Evolutionary conservation across 208 protist species (phyloP).

Genomic region (Angomonas deanei): DNA sequence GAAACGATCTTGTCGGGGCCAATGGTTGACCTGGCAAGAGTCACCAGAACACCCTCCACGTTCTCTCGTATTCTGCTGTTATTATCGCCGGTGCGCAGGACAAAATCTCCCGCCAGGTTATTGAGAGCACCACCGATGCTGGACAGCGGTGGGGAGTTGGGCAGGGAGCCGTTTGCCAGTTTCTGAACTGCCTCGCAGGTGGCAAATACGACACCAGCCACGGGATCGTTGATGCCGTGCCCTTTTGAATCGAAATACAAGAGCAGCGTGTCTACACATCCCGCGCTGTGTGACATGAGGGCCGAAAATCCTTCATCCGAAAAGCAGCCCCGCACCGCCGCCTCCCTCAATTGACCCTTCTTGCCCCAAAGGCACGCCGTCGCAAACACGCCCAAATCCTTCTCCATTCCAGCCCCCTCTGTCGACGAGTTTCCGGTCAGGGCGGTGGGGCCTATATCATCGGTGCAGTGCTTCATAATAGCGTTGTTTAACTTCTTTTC

Average conservation of each 20-base stretch:
- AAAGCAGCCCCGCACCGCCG: slow-evolving; percentile 53
- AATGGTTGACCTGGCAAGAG: slow-evolving; percentile 38
- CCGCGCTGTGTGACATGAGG: slow-evolving; percentile 32
- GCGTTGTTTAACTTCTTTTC: slow-evolving; percentile 57
- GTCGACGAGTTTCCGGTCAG: slow-evolving; percentile 35
- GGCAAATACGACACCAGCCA: slow-evolving; percentile 59
- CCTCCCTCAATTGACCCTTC: slow-evolving; percentile 67
- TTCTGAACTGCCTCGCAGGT: slow-evolving; percentile 60
- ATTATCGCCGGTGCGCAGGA: slow-evolving; percentile 63
- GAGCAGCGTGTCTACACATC: slow-evolving; percentile 42
- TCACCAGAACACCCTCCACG: slow-evolving; percentile 38
- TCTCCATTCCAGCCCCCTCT: slow-evolving; percentile 35
- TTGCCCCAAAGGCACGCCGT: slow-evolving; percentile 63
- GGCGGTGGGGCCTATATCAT: slow-evolving; percentile 21
- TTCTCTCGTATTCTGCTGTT: slow-evolving; percentile 72
- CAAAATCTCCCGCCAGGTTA: slow-evolving; percentile 39
- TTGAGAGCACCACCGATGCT: slow-evolving; percentile 17
- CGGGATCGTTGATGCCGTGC: slow-evolving; percentile 61
- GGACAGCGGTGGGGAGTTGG: slow-evolving; percentile 16
- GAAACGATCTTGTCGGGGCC: slow-evolving; percentile 50
- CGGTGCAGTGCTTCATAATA: slow-evolving; percentile 32
- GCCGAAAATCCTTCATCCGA: slow-evolving; percentile 39
- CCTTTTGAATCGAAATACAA: slow-evolving; percentile 56
- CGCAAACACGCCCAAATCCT: slow-evolving; percentile 68
- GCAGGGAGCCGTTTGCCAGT: slow-evolving; percentile 37